Percentiles rank a stretch among this genome's conserved stretches.
phyloP scores from a whole-genome alignment of 257 asterid genomes.

The Solanum lycopersicoides region DNA sequence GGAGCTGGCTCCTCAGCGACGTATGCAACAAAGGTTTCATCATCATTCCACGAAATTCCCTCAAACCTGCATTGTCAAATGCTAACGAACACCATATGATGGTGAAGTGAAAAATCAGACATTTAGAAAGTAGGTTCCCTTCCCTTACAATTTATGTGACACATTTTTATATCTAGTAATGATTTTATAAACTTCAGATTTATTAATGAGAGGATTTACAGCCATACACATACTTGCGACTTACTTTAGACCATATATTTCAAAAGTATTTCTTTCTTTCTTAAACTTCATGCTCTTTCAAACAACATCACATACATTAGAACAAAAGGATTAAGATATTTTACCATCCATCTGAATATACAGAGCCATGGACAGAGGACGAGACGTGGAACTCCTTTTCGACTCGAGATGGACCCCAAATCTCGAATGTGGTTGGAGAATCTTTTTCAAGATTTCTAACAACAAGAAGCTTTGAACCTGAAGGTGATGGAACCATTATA shows the following conservation, averaged over 20 bases:
- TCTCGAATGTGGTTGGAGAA: slow-evolving; percentile 71
- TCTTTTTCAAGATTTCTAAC: slow-evolving; percentile 69
- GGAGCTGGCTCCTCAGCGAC: slow-evolving; percentile 77
- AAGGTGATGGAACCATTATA: slow-evolving; percentile 72
- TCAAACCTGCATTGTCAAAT: slow-evolving; percentile 60
- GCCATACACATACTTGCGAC: not conserved
- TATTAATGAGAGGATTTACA: not conserved
- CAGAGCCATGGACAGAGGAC: slow-evolving; percentile 63
- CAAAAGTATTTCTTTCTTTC: not conserved
- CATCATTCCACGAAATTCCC: slow-evolving; percentile 86
- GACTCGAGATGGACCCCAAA: slow-evolving; percentile 74
- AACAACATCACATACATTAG: not conserved
- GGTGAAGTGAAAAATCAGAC: not conserved
- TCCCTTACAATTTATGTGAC: not conserved
- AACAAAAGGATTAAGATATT: not conserved
- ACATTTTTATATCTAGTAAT: not conserved
- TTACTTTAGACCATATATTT: not conserved
- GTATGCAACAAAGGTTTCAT: slow-evolving; percentile 72
- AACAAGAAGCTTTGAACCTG: slow-evolving; percentile 80
- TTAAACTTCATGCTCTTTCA: not conserved
- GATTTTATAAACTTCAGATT: not conserved
- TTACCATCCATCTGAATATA: slow-evolving; percentile 93
- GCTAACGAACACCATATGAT: not conserved
- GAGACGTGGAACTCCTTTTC: slow-evolving; percentile 67
- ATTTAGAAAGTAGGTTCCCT: not conserved